Evolutionary conservation across 1,284 basidiomycete species (phyloP).

Genomic region (Xerocomus minutiporus): DNA sequence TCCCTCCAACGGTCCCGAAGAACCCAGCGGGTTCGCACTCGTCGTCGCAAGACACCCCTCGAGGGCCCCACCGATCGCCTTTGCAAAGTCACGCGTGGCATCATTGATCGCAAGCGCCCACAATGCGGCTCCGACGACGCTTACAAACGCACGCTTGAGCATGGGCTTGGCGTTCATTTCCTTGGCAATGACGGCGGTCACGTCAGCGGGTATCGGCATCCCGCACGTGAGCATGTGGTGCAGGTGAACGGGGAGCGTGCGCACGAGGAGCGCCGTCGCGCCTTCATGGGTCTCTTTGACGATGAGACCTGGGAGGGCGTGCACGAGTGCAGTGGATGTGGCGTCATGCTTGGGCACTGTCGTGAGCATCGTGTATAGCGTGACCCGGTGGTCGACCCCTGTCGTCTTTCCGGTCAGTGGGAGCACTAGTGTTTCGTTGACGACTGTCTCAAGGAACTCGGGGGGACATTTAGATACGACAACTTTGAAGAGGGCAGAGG

Average conservation of each 20-base stretch:
- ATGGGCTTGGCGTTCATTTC: constrained; percentile 64
- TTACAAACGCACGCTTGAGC: constrained; percentile 50
- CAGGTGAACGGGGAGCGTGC: constrained; percentile 59
- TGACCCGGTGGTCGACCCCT: constrained; percentile 80
- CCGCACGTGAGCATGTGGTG: constrained; percentile 42
- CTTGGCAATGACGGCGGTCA: constrained; percentile 51
- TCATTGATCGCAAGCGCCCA: constrained; percentile 39
- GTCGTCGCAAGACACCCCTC: constrained; percentile 69
- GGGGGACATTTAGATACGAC: constrained; percentile 38
- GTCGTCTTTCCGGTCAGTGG: constrained; percentile 81
- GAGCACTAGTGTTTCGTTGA: constrained; percentile 64
- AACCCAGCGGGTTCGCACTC: constrained; percentile 52
- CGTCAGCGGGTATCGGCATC: constrained; percentile 40
- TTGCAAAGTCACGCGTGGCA: constrained; percentile 46
- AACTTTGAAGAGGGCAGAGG: constrained; percentile 59
- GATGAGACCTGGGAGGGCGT: constrained; percentile 56
- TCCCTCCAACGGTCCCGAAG: constrained; percentile 74
- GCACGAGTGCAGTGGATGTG: constrained; percentile 53
- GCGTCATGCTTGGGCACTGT: constrained; percentile 47
- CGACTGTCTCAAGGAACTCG: constrained; percentile 40
- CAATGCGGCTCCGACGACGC: constrained; percentile 48
- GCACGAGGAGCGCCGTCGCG: constrained; percentile 52
- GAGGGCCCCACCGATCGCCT: constrained; percentile 54
- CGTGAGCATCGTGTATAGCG: constrained; percentile 75
- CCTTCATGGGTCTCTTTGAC: constrained; percentile 76